These are phyloP conservation scores for Bacidia rubella DNA, from an alignment of 495 filamentous ascomycete genomes.

Conservation along the genomic window DNA sequence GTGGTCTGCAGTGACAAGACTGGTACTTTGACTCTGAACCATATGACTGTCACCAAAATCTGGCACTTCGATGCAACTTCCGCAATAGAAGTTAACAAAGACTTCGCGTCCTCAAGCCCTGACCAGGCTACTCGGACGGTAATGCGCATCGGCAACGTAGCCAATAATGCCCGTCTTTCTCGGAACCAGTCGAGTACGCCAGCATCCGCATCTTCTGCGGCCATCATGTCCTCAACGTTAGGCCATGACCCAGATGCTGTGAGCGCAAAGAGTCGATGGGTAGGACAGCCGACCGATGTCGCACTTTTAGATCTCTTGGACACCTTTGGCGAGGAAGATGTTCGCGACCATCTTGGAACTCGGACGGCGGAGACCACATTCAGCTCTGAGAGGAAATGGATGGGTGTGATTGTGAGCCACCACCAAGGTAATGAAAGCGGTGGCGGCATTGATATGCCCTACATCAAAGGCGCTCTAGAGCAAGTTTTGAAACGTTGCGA, in stretches of 20 bases:
- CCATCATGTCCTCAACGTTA: conserved; percentile 65
- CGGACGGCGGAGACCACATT: conserved; percentile 80
- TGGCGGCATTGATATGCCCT: conserved; percentile 54
- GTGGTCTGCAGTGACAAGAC: conserved; percentile 99
- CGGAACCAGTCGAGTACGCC: conserved; percentile 42
- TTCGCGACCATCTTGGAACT: conserved; percentile 66
- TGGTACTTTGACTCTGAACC: conserved; percentile 87
- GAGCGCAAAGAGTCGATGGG: conserved; percentile 70
- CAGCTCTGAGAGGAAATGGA: conserved; percentile 96
- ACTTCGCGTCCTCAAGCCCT: conserved; percentile 48
- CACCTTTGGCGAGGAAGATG: conserved; percentile 76
- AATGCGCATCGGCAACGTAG: conserved; percentile 83
- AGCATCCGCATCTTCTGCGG: conserved; percentile 54
- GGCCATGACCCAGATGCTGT: conserved; percentile 43
- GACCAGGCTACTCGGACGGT: conserved; percentile 65
- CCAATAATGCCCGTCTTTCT: conserved; percentile 82
- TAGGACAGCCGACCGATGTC: conserved; percentile 93
- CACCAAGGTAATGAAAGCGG: conserved; percentile 28
- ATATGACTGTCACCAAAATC: conserved; percentile 95
- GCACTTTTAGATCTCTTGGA: conserved; percentile 88
- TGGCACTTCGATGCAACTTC: conserved; percentile 71
- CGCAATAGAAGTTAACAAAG: conserved; percentile 62
- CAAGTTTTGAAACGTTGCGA: conserved; percentile 75
- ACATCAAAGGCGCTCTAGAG: conserved; percentile 91
- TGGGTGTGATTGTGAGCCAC: conserved; percentile 77